Evolutionary conservation across 2,329 filamentous ascomycete species (phyloP).

Genomic region (Fonsecaea pedrosoi): DNA sequence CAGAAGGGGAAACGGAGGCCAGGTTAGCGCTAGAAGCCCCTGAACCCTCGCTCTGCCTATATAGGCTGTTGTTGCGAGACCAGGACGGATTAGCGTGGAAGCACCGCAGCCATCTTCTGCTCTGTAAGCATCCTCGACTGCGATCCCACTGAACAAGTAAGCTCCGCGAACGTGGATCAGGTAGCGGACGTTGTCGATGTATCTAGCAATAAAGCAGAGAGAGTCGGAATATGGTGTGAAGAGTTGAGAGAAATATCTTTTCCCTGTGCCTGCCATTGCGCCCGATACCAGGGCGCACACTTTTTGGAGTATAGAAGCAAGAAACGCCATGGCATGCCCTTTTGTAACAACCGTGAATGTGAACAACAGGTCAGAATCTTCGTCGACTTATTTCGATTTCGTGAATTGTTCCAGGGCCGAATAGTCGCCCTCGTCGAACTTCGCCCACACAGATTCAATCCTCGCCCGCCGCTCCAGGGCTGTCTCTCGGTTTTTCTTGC

Average conservation of each 20-base stretch:
- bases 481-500: conserved; percentile 74
- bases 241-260: conserved; percentile 2
- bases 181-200: neutral
- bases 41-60: neutral
- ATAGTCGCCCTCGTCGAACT: conserved; percentile 65
- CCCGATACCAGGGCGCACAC: neutral
- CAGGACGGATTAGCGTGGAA: neutral
- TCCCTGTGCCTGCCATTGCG: neutral
- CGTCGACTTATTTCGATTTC: conserved; percentile 42
- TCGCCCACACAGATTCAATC: conserved; percentile 78
- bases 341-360: neutral
- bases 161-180: neutral
- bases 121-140: neutral
- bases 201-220: neutral
- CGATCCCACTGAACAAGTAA: neutral
- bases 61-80: neutral
- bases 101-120: neutral
- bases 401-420: conserved; percentile 62
- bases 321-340: neutral
- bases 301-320: neutral
- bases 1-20: neutral
- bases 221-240: neutral
- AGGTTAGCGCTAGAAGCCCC: neutral
- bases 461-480: conserved; percentile 73
- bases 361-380: conserved; percentile 36